These are phyloP conservation scores for Solanum virginianum DNA, from an alignment of 257 asterid genomes.

Conservation along the genomic window DNA sequence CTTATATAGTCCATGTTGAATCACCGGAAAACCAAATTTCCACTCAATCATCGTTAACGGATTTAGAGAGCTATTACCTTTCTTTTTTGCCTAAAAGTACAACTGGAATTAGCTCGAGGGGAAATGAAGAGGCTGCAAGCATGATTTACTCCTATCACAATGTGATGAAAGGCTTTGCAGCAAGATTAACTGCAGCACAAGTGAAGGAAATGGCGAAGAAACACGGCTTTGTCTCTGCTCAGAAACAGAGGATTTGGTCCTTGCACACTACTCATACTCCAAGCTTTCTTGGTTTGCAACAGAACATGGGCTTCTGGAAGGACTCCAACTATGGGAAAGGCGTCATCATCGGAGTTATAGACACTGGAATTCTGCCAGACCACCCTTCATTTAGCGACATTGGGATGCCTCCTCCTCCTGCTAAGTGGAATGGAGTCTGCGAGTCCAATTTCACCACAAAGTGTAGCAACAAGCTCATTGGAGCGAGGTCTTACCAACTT, in stretches of 20 bases:
- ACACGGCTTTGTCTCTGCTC: slow-evolving; percentile 20
- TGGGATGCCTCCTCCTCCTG: slow-evolving; percentile 42
- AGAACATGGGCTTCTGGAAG: slow-evolving; percentile 34
- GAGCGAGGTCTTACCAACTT: slow-evolving; percentile 11
- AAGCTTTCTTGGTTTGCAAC: slow-evolving; percentile 30
- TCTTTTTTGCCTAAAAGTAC: slow-evolving; percentile 19
- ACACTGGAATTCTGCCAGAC: slow-evolving; percentile 23
- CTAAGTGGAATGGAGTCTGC: slow-evolving; percentile 39
- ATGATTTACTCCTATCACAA: slow-evolving; percentile 20
- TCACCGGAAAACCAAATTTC: slow-evolving; percentile 1
- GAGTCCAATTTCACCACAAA: slow-evolving; percentile 1
- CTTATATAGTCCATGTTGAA: slow-evolving; percentile 30
- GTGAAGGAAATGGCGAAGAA: slow-evolving; percentile 19
- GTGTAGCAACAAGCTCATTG: slow-evolving; percentile 46
- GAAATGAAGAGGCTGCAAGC: not conserved
- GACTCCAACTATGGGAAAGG: slow-evolving; percentile 39
- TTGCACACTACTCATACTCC: slow-evolving; percentile 40
- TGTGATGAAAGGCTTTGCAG: slow-evolving; percentile 40
- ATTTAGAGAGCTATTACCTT: slow-evolving; percentile 20
- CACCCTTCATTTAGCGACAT: slow-evolving; percentile 43
- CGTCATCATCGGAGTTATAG: slow-evolving; percentile 37
- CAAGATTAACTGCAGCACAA: slow-evolving; percentile 22
- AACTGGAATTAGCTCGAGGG: not conserved
- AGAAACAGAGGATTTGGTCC: slow-evolving; percentile 7
- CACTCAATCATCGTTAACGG: not conserved